Base-by-base conservation (phyloP, 768 basidiomycete species). In the Leccinum fibrillosum region DNA sequence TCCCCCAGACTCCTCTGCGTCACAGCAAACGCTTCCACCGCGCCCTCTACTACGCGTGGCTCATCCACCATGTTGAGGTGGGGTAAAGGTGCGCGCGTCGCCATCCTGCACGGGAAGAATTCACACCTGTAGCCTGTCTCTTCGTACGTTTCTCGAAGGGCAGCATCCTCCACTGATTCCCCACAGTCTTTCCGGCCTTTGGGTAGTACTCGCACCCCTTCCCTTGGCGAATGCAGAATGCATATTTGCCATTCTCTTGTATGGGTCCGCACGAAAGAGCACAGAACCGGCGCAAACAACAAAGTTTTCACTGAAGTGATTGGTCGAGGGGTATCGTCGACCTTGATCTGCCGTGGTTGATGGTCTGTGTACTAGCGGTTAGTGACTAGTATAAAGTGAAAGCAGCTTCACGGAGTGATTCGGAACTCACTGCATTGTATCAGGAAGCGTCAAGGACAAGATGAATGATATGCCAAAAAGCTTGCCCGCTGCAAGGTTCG, bases 101-200 rank as follows among this genome's bases (percentile, higher is more conserved):
- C 66, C 76, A 86, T 78, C 49, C 71, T 74, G 49, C 76, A 70
- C 1, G 82, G 79, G 60, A 83, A 76, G 37, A 83, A 69, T 21
- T 69, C 64, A 67, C 86, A 86, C 4, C 69, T 70, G 62, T 82
- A 87, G 5, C 85, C 85, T 0, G 85, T 86, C 73, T 87, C 85
- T 64, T 85, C 87, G 65, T 76, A 84, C 1, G 85, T 84, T 70
- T 88, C 86, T 17, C 86, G 76, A 5, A 84, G 59, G 0, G 86
- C 85, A 2, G 85, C 75, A 1, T 56, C 62, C 55, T 81, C 78
- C 17, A 84, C 71, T 5, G 74, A 70, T 69, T 87, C 86, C 1
- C 79, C 79, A 21, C 74, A 66, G 65, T 86, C 83, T 64, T 86
- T 86, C 32, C 84, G 77, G 5, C 85, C 86, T 60, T 86, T 87